Percentiles rank a stretch among this genome's conserved stretches.
These are phyloP conservation scores for Fusarium humuli DNA, from an alignment of 2,329 filamentous ascomycete species.

Conservation along the genomic window DNA sequence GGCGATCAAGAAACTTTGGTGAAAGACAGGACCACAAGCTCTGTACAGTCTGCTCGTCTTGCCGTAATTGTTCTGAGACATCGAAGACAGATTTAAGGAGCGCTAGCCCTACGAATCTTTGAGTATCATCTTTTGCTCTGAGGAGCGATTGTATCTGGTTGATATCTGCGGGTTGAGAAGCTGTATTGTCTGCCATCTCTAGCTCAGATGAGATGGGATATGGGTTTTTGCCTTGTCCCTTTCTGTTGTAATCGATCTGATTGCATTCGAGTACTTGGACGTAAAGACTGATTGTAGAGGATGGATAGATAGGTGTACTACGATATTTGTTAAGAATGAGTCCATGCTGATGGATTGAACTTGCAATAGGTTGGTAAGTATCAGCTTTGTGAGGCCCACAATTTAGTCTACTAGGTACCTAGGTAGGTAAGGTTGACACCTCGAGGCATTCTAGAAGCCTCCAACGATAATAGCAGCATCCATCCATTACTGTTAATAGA, in stretches of 20 bases:
- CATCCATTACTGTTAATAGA: not conserved
- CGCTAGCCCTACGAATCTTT: conserved; percentile 74
- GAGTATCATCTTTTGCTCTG: conserved; percentile 72
- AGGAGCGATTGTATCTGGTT: conserved; percentile 68
- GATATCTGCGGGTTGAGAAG: conserved; percentile 41
- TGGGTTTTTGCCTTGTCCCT: not conserved
- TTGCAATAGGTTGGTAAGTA: not conserved
- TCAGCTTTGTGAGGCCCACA: conserved; percentile 28
- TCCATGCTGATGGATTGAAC: not conserved
- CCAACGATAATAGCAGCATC: not conserved
- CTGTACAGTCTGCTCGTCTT: conserved; percentile 59
- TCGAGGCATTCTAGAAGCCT: conserved; percentile 27
- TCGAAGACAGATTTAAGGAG: conserved; percentile 75
- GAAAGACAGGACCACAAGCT: conserved; percentile 70
- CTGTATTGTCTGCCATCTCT: conserved; percentile 16
- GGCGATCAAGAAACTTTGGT: conserved; percentile 71
- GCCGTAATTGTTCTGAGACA: conserved; percentile 64
- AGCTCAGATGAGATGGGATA: not conserved
- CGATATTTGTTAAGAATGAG: conserved; percentile 3
- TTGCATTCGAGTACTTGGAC: not conserved
- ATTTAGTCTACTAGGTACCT: conserved; percentile 6
- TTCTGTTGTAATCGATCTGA: not conserved
- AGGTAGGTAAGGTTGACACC: not conserved
- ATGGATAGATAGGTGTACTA: not conserved
- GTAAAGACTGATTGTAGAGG: not conserved